phyloP scores from a whole-genome alignment of 192 early-diverging fungal genomes.

The Ambispora gerdemannii region DNA sequence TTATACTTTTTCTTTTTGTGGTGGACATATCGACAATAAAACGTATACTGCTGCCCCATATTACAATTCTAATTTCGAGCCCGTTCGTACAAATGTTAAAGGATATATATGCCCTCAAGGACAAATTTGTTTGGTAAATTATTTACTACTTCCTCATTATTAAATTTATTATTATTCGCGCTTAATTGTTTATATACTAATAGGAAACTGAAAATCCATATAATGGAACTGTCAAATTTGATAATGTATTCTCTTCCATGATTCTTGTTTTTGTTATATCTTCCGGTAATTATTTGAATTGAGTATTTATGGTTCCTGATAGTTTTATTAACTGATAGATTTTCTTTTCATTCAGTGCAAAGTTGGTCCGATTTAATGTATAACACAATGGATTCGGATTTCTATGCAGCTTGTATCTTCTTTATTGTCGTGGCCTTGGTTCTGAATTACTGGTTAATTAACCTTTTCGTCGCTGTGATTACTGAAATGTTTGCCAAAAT shows the following conservation, averaged over 20 bases:
- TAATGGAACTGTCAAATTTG: slow-evolving; percentile 47
- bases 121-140: slow-evolving; percentile 45
- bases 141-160: not conserved
- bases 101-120: slow-evolving; percentile 50
- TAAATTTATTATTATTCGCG: not conserved
- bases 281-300: no score
- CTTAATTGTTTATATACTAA: not conserved
- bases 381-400: slow-evolving; percentile 57
- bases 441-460: slow-evolving; percentile 64
- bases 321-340: no score
- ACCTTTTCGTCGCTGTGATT: slow-evolving; percentile 65
- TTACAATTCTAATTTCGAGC: not conserved
- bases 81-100: slow-evolving; percentile 37
- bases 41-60: not conserved
- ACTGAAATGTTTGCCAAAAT: slow-evolving; percentile 65
- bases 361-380: slow-evolving; percentile 64
- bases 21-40: slow-evolving; percentile 32
- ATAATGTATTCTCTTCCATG: slow-evolving; percentile 53
- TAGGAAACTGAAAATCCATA: slow-evolving; percentile 44
- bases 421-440: slow-evolving; percentile 56
- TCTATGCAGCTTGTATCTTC: slow-evolving; percentile 46
- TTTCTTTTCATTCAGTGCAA: slow-evolving; percentile 41
- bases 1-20: slow-evolving; percentile 31
- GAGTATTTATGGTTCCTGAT: no score
- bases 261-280: slow-evolving; percentile 55